These are phyloP conservation scores for Glycine soja DNA, from an alignment of 306 rosid genomes.

Conservation along the genomic window DNA sequence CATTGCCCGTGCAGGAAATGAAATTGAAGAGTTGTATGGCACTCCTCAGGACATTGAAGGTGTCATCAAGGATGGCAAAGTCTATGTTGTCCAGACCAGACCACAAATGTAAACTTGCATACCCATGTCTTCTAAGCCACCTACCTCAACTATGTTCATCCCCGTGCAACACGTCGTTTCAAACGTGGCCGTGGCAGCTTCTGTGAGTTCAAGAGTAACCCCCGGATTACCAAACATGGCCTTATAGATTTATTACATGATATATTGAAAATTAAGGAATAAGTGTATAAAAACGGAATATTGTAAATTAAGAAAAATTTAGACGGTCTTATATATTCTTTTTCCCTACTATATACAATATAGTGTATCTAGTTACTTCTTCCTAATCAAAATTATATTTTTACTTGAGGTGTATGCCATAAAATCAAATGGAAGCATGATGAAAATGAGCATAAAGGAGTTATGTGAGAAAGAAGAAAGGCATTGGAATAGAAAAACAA, in stretches of 20 bases:
- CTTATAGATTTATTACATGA: conserved; percentile 21
- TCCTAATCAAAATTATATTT: background rate
- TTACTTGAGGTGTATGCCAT: too few relatives aligned
- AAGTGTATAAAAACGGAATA: conserved; percentile 21
- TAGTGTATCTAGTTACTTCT: background rate
- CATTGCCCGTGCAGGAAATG: conserved; percentile 93
- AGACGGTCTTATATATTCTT: background rate
- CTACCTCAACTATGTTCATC: conserved; percentile 33
- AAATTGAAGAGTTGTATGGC: conserved; percentile 88
- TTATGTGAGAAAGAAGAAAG: too few relatives aligned
- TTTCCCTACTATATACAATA: background rate
- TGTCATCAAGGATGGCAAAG: conserved; percentile 84
- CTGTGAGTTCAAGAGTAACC: conserved; percentile 36
- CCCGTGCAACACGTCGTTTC: conserved; percentile 19
- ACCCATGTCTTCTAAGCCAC: conserved; percentile 12
- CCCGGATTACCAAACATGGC: conserved; percentile 26
- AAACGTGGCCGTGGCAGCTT: conserved; percentile 24
- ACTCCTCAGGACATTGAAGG: conserved; percentile 97
- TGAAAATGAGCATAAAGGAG: too few relatives aligned
- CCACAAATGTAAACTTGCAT: conserved; percentile 78
- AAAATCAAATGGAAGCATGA: too few relatives aligned
- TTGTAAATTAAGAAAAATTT: conserved; percentile 37
- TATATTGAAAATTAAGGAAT: conserved; percentile 35
- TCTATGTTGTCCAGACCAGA: conserved; percentile 94
- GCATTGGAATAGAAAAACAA: too few relatives aligned